Base-by-base conservation (phyloP, 257 asterid species). In the Lavandula angustifolia region DNA sequence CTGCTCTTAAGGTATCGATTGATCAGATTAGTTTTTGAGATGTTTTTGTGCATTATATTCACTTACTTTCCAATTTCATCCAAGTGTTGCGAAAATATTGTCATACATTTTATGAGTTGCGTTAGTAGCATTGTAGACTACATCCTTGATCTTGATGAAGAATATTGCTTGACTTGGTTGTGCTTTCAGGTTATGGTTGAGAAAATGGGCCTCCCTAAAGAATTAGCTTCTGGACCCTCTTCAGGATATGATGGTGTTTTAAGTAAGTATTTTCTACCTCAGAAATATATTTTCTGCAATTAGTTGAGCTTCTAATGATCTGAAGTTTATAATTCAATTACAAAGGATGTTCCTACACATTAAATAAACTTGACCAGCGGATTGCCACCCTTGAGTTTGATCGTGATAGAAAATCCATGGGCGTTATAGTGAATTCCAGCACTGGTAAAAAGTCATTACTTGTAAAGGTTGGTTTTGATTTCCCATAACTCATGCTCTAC, bases 361-460 rank as follows among this genome's bases (percentile, higher is more conserved):
- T 97, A 98, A 90, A 83, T 75, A 78, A 75, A 64, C 68, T 79
- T 76, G 95, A 94, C 57, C 66, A 73, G 64, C 84, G 99, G 53
- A 86, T 94, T 75, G 99, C 96, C 16, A 94, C 99, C 67, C 99
- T 94, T 57, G 99, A 94, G 77, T 94, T 94, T 75, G 99, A 94
- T 38, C 95, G 95, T 55, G 96, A 90, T 78, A 88, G 99, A 70
- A 90, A 94, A 82, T 94, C 99, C 60, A 94, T 94, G 99, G 96
- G 99, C 43, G 96, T 90, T 61, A 83, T 94, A 71, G 96, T 80
- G 69, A 71, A 77, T 54, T 86, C 98, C 34, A 70, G 72, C 72
- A 74, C 80, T 54, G 97, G 95, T 33, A 80, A 64, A 62, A 90
- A 69, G 70, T 63, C 87, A 40, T 71, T 94, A 69, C 82, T 94